Evolutionary conservation across 352 stramenopile species (phyloP).

Genomic region (Halophytophthora polymorphica): DNA sequence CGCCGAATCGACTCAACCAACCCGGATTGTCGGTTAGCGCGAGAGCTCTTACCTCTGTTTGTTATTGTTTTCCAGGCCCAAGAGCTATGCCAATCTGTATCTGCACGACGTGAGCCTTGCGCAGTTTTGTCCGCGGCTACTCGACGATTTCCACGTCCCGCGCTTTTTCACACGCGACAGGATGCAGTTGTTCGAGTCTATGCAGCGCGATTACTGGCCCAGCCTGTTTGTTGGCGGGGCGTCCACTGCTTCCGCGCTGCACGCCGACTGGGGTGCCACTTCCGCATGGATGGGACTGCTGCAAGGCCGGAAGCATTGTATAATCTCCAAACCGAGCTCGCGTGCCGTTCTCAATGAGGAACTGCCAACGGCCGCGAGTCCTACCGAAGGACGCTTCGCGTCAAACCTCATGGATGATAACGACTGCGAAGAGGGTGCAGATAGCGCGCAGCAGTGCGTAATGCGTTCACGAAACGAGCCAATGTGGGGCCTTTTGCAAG

Average conservation of each 20-base stretch:
- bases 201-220: constrained; percentile 35
- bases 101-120: constrained; percentile 33
- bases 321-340: constrained; percentile 27
- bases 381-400: constrained; percentile 16
- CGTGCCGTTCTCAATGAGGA: constrained; percentile 22
- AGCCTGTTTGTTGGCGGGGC: constrained; percentile 35
- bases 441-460: too few relatives aligned
- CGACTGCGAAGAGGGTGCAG: neutral
- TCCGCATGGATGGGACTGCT: constrained; percentile 39
- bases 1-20: too few relatives aligned
- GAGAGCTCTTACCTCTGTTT: too few relatives aligned
- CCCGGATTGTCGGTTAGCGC: too few relatives aligned
- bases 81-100: too few relatives aligned
- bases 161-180: constrained; percentile 25
- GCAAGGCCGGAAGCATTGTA: constrained; percentile 30
- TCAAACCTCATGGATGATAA: constrained; percentile 18
- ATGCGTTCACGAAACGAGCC: too few relatives aligned
- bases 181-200: constrained; percentile 15
- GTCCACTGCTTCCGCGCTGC: constrained; percentile 26
- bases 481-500: constrained; percentile 11
- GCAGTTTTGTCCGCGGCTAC: constrained; percentile 25
- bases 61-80: too few relatives aligned
- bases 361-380: constrained; percentile 8
- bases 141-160: constrained; percentile 23
- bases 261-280: constrained; percentile 30